Evolutionary conservation across 2,329 filamentous ascomycete species (phyloP).

Genomic region (Fusarium equiseti): DNA sequence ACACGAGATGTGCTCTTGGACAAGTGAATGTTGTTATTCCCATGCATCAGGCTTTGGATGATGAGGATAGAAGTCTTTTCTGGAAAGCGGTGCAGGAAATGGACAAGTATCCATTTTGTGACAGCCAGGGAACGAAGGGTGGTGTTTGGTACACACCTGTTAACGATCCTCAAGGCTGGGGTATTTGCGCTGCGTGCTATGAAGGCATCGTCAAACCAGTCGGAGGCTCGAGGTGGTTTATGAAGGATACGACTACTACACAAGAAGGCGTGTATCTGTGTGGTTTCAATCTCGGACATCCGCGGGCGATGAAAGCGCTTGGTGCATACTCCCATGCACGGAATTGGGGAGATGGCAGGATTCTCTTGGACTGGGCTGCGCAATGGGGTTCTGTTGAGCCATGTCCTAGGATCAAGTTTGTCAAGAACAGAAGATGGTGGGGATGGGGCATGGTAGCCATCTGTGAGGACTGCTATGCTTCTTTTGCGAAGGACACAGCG

Average conservation of each 20-base stretch:
- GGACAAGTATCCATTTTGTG: conserved; percentile 49
- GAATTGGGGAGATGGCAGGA: conserved; percentile 42
- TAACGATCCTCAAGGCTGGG: conserved; percentile 50
- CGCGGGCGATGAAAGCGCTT: conserved; percentile 45
- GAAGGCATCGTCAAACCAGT: conserved; percentile 50
- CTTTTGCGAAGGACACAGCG: conserved; percentile 48
- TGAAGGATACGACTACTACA: conserved; percentile 29
- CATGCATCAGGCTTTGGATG: conserved; percentile 47
- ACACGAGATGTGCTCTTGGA: conserved; percentile 49
- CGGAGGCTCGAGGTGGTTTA: conserved; percentile 49
- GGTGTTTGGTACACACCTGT: conserved; percentile 52
- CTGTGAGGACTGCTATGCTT: conserved; percentile 54
- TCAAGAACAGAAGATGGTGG: conserved; percentile 44
- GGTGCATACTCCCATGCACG: conserved; percentile 46
- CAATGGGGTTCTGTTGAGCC: conserved; percentile 48
- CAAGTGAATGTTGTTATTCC: conserved; percentile 50
- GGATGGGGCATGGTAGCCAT: conserved; percentile 54
- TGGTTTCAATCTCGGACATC: conserved; percentile 51
- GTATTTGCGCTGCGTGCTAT: conserved; percentile 54
- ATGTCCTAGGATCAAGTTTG: conserved; percentile 39
- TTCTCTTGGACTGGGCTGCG: conserved; percentile 48
- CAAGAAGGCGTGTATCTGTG: conserved; percentile 47
- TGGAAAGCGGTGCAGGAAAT: conserved; percentile 50
- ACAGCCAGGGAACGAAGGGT: conserved; percentile 47
- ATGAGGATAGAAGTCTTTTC: conserved; percentile 50